Base-by-base conservation (phyloP, 2,329 filamentous ascomycete genomes). In the Talaromyces sp. region DNA sequence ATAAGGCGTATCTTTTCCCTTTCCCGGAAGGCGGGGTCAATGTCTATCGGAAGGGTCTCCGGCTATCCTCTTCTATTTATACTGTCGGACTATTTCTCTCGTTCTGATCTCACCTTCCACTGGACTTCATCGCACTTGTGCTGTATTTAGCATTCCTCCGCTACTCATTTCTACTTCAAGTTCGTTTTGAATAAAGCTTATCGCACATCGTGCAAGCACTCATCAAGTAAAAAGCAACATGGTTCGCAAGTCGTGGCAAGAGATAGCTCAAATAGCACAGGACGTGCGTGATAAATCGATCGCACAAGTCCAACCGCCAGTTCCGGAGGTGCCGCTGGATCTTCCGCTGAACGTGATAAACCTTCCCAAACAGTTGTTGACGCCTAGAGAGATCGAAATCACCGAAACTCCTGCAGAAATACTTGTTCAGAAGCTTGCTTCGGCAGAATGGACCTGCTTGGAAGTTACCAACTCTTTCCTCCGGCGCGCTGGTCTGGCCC, bases 391-490 rank as follows among this genome's bases (percentile, higher is more conserved):
- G 60, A 65, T 81, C 31, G 63, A 74, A 13, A 80, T 84, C 59
- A 85, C 81, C 0, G 75, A 80, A 59, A 73, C 64, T 8, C 64
- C 77, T 5, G 71, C 80, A 6, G 54, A 56, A 39, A 37, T 41
- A 5, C 37, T 59, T 10, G 37, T 54, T 9, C 41, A 28, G 15
- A 51, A 53, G 17, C 48, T 59, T 39, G 50, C 41, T 9, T 25
- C 37, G 2, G 41, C 77, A 9, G 69, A 76, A 53, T 65, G 80
- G 33, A 77, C 71, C 15, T 72, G 76, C 31, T 71, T 70, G 1
- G 67, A 72, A 13, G 78, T 84, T 5, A 77, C 75, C 2, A 77
- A 73, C 31, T 81, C 82, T 1, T 85, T 56, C 22, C 48, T 54
- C 10, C 59, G 48, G 9, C 64, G 67, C 1, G 68, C 69, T 2